phyloP scores from a whole-genome alignment of 257 asterid species.

The Ophiorrhiza pumila region DNA sequence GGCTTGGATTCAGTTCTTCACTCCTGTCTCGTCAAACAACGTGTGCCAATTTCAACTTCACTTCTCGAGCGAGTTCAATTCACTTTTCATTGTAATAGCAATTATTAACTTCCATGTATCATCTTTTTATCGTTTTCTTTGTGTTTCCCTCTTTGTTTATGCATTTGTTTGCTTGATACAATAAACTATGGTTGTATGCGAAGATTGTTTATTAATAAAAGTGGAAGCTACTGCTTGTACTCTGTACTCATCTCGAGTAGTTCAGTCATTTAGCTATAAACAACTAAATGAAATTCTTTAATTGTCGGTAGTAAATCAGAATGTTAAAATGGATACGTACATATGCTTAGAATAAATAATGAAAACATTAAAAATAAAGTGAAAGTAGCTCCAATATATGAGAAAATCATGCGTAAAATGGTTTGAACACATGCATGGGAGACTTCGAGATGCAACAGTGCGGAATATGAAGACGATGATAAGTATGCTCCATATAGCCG shows the following conservation, averaged over 20 bases:
- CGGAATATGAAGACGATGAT: no score
- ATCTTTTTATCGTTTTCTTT: background rate
- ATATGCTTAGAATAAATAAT: no score
- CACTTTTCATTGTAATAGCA: no score
- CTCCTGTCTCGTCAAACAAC: conserved; percentile 21
- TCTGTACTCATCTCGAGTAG: background rate
- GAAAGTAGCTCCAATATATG: no score
- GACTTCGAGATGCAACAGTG: no score
- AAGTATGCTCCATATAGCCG: no score
- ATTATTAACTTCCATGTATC: background rate
- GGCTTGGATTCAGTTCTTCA: conserved; percentile 31
- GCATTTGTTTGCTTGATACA: background rate
- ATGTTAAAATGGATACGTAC: no score
- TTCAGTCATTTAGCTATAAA: background rate
- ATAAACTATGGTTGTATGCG: background rate
- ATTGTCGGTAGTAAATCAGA: background rate
- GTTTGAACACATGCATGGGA: no score
- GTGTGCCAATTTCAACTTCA: conserved; percentile 30
- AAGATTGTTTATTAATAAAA: background rate
- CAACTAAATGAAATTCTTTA: background rate
- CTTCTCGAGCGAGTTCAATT: no score
- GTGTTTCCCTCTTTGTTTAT: background rate
- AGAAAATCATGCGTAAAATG: no score
- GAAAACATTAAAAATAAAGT: no score
- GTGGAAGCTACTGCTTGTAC: background rate